Evolutionary conservation across 768 basidiomycete genomes (phyloP).

Genomic region (Leccinellum albellum): DNA sequence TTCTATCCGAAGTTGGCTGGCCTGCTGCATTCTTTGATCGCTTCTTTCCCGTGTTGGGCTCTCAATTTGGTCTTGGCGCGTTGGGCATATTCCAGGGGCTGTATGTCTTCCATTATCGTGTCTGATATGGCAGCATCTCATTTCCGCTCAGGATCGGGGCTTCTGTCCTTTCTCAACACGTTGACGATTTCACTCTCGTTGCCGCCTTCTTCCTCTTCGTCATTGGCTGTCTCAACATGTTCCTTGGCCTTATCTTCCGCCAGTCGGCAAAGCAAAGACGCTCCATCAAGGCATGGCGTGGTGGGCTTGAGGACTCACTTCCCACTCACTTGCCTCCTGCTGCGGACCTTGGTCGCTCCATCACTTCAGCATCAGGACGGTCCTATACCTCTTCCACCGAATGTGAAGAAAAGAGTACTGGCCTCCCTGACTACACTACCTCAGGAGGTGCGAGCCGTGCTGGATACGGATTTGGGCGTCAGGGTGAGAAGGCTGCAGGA

Average conservation of each 20-base stretch:
- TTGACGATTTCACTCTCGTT: slow-evolving; percentile 86
- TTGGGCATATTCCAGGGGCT: slow-evolving; percentile 86
- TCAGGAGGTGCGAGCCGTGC: slow-evolving; percentile 33
- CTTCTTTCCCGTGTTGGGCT: slow-evolving; percentile 84
- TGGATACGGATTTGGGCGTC: slow-evolving; percentile 75
- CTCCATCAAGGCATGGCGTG: slow-evolving; percentile 62
- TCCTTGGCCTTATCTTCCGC: slow-evolving; percentile 72
- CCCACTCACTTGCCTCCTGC: slow-evolving; percentile 38
- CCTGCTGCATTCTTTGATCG: slow-evolving; percentile 74
- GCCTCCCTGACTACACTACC: slow-evolving; percentile 20
- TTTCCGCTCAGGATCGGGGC: slow-evolving; percentile 53
- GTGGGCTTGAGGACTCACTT: slow-evolving; percentile 46
- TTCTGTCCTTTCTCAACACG: slow-evolving; percentile 70
- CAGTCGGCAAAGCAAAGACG: slow-evolving; percentile 57
- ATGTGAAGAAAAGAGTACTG: slow-evolving; percentile 28
- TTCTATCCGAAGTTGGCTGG: slow-evolving; percentile 82
- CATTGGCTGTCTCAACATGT: slow-evolving; percentile 83
- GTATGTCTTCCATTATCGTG: slow-evolving; percentile 38
- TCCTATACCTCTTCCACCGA: slow-evolving; percentile 26
- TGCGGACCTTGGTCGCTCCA: slow-evolving; percentile 23
- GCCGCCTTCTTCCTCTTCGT: slow-evolving; percentile 90
- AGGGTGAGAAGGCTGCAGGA: slow-evolving; percentile 70
- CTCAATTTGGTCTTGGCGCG: slow-evolving; percentile 79
- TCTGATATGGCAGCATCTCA: slow-evolving; percentile 5
- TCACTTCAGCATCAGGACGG: slow-evolving; percentile 21